phyloP scores from a whole-genome alignment of 306 rosid genomes.

The Castanospermum australe region DNA sequence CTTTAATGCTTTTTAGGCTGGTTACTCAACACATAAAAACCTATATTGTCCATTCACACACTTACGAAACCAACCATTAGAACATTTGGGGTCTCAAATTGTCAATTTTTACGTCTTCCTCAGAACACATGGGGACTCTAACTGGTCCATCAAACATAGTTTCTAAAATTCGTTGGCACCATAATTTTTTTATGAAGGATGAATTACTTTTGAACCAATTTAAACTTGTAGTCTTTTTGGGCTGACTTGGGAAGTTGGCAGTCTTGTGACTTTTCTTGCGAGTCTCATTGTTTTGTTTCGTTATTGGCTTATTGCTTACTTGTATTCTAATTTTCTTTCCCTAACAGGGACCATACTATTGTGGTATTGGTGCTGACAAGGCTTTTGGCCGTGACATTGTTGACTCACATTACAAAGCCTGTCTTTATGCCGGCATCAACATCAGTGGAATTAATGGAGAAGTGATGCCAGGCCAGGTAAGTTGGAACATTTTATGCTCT shows the following conservation, averaged over 20 bases:
- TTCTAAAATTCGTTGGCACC: neutral
- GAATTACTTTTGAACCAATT: neutral
- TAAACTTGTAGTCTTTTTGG: neutral
- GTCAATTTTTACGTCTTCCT: neutral
- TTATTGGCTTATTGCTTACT: neutral
- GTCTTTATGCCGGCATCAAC: constrained; percentile 85
- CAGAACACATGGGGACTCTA: neutral
- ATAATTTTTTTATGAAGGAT: neutral
- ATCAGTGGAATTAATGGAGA: constrained; percentile 91
- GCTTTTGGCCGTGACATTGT: constrained; percentile 91
- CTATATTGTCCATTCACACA: neutral
- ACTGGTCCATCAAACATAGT: neutral
- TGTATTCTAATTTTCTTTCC: neutral
- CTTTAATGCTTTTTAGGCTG: neutral
- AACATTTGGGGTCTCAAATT: neutral
- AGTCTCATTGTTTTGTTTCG: neutral
- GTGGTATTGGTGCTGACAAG: constrained; percentile 81
- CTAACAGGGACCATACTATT: constrained; percentile 88
- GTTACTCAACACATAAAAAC: neutral
- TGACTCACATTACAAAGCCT: constrained; percentile 91
- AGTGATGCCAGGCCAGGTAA: constrained; percentile 97
- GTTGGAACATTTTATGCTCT: neutral
- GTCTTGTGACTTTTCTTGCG: neutral
- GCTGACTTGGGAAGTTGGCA: neutral
- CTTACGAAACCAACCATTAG: neutral